Evolutionary conservation across 2,329 filamentous ascomycete genomes (phyloP), one percentile per base, ranked within the genome.

Genomic region (Verticillium isaacii): DNA sequence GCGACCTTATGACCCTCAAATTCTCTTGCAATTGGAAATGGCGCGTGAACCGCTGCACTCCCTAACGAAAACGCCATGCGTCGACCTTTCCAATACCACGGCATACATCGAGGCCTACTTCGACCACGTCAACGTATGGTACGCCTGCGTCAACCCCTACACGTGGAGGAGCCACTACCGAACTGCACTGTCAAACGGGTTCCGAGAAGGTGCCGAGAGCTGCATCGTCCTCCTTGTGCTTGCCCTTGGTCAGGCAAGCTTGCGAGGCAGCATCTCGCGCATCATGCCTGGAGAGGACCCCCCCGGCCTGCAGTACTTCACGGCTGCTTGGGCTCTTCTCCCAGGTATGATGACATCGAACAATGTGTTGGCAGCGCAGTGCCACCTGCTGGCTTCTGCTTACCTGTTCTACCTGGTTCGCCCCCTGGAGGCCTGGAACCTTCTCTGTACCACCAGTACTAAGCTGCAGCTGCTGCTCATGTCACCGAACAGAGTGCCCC

Each of bases 351-450:
- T 93, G 87, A 92, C 90, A 5, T 83, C 88, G 57, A 94, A 92
- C 70, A 91, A 88, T 32, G 89, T 93, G 37, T 78, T 92, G 32
- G 89, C 90, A 6, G 88, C 90, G 0, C 91, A 95, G 71, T 94
- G 90, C 70, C 90, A 93, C 70, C 84, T 94, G 34, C 82, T 94
- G 34, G 90, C 91, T 2, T 89, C 91, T 11, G 91, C 91, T 17
- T 95, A 95, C 68, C 78, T 94, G 3, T 92, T 94, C 69, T 94
- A 94, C 69, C 80, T 94, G 12, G 91, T 94, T 11, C 85, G 91
- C 14, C 91, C 91, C 0, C 80, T 95, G 37, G 91, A 95, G 74
- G 91, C 91, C 0, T 95, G 91, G 91, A 93, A 84, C 64, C 76
- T 94, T 17, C 78, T 95, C 4, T 92, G 89, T 69, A 92, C 88